phyloP scores from a whole-genome alignment of 768 basidiomycete genomes.

The Phaeolepiota aurea region DNA sequence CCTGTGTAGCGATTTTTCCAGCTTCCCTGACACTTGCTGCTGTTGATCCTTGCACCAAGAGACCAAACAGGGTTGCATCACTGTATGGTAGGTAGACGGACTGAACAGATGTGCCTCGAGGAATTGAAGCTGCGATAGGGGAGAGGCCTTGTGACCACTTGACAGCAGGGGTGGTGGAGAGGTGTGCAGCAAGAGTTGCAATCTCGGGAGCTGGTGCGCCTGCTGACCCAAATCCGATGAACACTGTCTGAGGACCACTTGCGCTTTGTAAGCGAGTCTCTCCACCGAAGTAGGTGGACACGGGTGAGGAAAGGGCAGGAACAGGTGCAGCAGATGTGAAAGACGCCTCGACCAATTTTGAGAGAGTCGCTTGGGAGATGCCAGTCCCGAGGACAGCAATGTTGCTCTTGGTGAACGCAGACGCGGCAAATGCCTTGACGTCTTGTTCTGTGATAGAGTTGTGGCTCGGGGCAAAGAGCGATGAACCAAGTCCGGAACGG shows the following conservation, averaged over 20 bases:
- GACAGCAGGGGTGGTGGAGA: constrained; percentile 72
- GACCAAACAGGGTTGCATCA: constrained; percentile 82
- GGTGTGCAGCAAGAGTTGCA: constrained; percentile 70
- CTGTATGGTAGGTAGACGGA: constrained; percentile 83
- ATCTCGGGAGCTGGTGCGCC: constrained; percentile 60
- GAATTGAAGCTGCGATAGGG: constrained; percentile 53
- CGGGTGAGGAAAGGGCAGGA: constrained; percentile 21
- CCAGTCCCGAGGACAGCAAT: constrained; percentile 85
- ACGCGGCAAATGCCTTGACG: constrained; percentile 64
- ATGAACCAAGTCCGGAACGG: constrained; percentile 87
- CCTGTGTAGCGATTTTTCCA: constrained; percentile 58
- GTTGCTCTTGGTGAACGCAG: constrained; percentile 71
- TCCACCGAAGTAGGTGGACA: constrained; percentile 66
- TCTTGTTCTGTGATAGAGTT: constrained; percentile 54
- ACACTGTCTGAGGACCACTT: constrained; percentile 62
- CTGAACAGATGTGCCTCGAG: constrained; percentile 56
- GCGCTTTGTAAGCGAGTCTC: constrained; percentile 68
- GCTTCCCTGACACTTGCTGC: constrained; percentile 57
- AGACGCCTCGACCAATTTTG: constrained; percentile 63
- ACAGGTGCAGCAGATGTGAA: constrained; percentile 39
- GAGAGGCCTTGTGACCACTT: constrained; percentile 82
- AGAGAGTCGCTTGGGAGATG: constrained; percentile 63
- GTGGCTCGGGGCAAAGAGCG: constrained; percentile 78
- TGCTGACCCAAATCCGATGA: constrained; percentile 83
- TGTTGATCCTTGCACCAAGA: constrained; percentile 68